These are phyloP conservation scores for Neurospora cerealis DNA, from an alignment of 495 filamentous ascomycete genomes.

Conservation along the genomic window DNA sequence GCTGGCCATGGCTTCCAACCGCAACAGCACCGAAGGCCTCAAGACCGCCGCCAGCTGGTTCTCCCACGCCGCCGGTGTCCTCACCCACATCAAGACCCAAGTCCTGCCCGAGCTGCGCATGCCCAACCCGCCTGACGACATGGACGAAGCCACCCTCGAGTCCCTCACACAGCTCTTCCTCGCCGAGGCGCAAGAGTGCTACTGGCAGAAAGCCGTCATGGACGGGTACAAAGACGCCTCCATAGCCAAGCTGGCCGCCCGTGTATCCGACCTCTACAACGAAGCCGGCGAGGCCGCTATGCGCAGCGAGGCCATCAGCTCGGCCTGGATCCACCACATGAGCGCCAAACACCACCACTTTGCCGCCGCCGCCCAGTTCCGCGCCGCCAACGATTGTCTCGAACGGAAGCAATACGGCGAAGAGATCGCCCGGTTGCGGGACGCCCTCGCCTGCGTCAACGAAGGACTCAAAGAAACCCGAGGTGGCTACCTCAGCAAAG, in stretches of 20 bases:
- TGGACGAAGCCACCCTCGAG: slow-evolving; percentile 81
- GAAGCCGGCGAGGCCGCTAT: slow-evolving; percentile 76
- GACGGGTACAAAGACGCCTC: slow-evolving; percentile 84
- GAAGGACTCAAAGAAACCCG: slow-evolving; percentile 78
- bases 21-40: slow-evolving; percentile 69
- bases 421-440: slow-evolving; percentile 78
- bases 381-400: slow-evolving; percentile 85
- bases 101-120: slow-evolving; percentile 80
- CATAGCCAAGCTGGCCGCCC: slow-evolving; percentile 82
- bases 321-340: slow-evolving; percentile 97
- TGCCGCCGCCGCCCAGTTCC: slow-evolving; percentile 88
- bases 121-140: slow-evolving; percentile 76
- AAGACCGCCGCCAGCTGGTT: slow-evolving; percentile 88
- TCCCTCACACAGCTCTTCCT: slow-evolving; percentile 76
- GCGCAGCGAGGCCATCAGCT: slow-evolving; percentile 79
- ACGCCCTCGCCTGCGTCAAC: slow-evolving; percentile 72
- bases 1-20: slow-evolving; percentile 71
- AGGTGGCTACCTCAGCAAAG: slow-evolving; percentile 67
- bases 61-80: slow-evolving; percentile 76
- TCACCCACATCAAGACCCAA: slow-evolving; percentile 65
- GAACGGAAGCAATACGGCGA: slow-evolving; percentile 95
- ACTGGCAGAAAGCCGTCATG: slow-evolving; percentile 96
- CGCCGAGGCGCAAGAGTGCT: slow-evolving; percentile 92
- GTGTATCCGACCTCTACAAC: slow-evolving; percentile 87
- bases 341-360: slow-evolving; percentile 97